phyloP scores from a whole-genome alignment of 768 basidiomycete species.

The Macrolepiota dolichaula region DNA sequence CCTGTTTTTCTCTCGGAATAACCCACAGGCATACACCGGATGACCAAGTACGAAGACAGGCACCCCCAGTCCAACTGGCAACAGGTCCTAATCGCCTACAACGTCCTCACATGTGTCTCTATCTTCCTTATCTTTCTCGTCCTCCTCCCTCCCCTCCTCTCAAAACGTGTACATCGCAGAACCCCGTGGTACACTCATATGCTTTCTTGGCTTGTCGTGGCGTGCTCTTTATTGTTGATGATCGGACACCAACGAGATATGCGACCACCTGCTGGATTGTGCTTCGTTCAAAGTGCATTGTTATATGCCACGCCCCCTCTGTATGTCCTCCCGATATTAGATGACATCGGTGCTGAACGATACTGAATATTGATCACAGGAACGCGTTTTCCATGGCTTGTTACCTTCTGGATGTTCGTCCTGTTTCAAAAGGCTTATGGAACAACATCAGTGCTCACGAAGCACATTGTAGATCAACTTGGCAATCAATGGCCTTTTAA shows the following conservation, averaged over 20 bases:
- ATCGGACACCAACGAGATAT: conserved; percentile 2
- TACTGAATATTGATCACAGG: neutral
- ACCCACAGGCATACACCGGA: neutral
- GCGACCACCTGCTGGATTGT: neutral
- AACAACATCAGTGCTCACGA: neutral
- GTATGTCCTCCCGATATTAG: neutral
- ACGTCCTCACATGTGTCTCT: neutral
- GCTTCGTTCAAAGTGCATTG: conserved; percentile 6
- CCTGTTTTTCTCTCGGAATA: neutral
- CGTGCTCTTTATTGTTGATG: neutral
- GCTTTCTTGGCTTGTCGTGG: conserved; percentile 5
- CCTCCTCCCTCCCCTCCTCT: conserved; percentile 3
- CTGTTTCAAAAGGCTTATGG: neutral
- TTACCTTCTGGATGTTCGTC: conserved; percentile 6
- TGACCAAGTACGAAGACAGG: neutral
- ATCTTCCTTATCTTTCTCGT: neutral
- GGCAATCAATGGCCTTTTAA: neutral
- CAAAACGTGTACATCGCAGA: neutral
- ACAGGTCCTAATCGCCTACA: conserved; percentile 1
- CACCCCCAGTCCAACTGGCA: neutral
- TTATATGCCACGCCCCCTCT: conserved; percentile 6
- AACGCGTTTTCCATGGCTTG: conserved; percentile 7
- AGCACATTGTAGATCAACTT: neutral
- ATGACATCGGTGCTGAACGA: neutral
- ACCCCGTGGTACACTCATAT: conserved; percentile 8